Evolutionary conservation across 306 rosid species (phyloP).

Genomic region (Acacia acuminata): DNA sequence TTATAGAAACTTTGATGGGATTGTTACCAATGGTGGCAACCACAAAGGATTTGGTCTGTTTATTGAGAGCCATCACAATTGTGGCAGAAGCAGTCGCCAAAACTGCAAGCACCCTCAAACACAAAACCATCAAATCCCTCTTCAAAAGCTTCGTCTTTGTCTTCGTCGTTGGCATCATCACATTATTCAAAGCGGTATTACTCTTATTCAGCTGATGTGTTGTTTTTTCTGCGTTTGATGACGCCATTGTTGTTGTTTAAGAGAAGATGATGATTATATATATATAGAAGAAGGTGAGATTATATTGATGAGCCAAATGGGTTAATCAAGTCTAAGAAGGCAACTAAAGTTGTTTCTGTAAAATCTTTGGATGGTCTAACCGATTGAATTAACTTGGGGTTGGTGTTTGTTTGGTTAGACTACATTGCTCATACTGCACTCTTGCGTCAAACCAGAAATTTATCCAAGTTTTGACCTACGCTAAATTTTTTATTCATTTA

Average conservation of each 20-base stretch:
- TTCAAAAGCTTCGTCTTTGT: slow-evolving; percentile 1
- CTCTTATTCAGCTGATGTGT: slow-evolving; percentile 23
- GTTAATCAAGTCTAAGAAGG: slow-evolving; percentile 50
- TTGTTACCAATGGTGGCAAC: slow-evolving; percentile 71
- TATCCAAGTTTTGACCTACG: not conserved
- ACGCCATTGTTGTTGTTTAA: slow-evolving; percentile 44
- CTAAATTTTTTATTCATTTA: not conserved
- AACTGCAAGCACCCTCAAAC: slow-evolving; percentile 59
- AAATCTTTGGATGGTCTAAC: slow-evolving; percentile 64
- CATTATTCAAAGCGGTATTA: not conserved
- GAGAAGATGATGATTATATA: not conserved
- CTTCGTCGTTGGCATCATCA: not conserved
- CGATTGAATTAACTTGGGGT: slow-evolving; percentile 34
- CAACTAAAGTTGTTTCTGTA: slow-evolving; percentile 3
- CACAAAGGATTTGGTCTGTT: slow-evolving; percentile 60
- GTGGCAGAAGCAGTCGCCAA: slow-evolving; percentile 77
- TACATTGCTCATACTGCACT: not conserved
- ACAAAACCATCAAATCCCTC: slow-evolving; percentile 48
- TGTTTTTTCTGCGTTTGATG: slow-evolving; percentile 44
- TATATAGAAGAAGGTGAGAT: slow-evolving; percentile 19
- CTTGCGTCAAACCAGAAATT: not conserved
- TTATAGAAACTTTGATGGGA: slow-evolving; percentile 47
- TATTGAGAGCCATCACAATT: slow-evolving; percentile 78
- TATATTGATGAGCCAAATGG: slow-evolving; percentile 16
- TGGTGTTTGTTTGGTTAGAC: slow-evolving; percentile 57